Base-by-base conservation (phyloP, 805 yeast species). In the Hanseniaspora vineae region DNA sequence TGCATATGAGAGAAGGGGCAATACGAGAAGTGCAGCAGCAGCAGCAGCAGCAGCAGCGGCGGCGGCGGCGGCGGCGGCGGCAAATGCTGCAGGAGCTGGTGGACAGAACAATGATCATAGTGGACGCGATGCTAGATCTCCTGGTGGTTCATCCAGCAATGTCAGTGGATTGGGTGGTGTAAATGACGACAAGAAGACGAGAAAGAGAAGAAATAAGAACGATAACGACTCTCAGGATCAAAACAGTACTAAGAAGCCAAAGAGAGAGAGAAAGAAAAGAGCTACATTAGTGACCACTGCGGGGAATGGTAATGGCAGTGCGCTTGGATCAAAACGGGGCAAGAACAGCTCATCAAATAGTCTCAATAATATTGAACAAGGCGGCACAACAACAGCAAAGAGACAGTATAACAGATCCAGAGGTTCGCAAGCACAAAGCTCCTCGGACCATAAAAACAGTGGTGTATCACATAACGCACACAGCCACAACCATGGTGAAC, bases 171-270 rank as follows among this genome's bases (percentile, higher is more conserved):
- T 13, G 12, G 14, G 31, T 19, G 33, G 29, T 10, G 31, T 10
- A 15, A 32, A 32, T 32, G 15, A 15, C 5, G 31, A 43, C 17
- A 31, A 43, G 12, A 43, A 44, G 23, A 11, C 29, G 29, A 35
- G n/a, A 18, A 48, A 37, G 35, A 35, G 14, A 20, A 42, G 45
- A 48, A 37, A 39, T n/a, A 29, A 14, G 40, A 58, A 55, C 45
- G 53, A 54, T n/a, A 51, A 49, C 42, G 58, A 52, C 44, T 58
- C 50, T 33, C 60, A 58, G 11, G 54, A 52, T 42, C 61, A 58
- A 35, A 59, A 55, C 35, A 52, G 51, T 13, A 46, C 46, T 19
- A 46, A 48, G n/a, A n/a, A n/a, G n/a, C n/a, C n/a, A 18, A 50
- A 47, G 42, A 47, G 50, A 35, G 46, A 50, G 46, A 32, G 45